These are phyloP conservation scores for Batkoa obscura DNA, from an alignment of 371 early-diverging fungal species.

Conservation along the genomic window DNA sequence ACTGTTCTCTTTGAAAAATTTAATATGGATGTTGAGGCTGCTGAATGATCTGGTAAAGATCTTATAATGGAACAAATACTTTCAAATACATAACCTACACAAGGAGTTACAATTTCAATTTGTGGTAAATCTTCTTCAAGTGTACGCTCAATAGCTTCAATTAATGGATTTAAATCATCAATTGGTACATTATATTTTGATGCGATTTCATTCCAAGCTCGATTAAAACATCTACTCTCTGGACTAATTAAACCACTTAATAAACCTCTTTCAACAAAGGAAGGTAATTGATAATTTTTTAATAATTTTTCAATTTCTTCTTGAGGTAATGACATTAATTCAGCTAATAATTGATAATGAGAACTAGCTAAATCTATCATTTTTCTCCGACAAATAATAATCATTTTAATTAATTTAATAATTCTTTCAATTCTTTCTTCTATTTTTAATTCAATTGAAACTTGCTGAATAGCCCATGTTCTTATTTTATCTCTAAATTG, in stretches of 20 bases:
- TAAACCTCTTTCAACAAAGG: slow-evolving; percentile 57
- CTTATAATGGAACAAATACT: slow-evolving; percentile 8
- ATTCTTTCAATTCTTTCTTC: slow-evolving; percentile 32
- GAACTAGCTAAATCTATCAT: slow-evolving; percentile 14
- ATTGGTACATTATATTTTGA: slow-evolving; percentile 22
- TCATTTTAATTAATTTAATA: slow-evolving; percentile 36
- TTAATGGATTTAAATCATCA: slow-evolving; percentile 33
- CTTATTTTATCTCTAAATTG: slow-evolving; percentile 49
- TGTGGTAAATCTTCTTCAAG: not conserved
- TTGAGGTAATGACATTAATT: not conserved
- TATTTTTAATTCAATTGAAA: slow-evolving; percentile 24
- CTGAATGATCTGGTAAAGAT: not conserved
- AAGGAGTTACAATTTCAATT: slow-evolving; percentile 16
- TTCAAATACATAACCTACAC: slow-evolving; percentile 28
- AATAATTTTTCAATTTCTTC: no score
- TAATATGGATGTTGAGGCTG: not conserved
- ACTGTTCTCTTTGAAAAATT: slow-evolving; percentile 54
- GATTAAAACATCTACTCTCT: slow-evolving; percentile 44
- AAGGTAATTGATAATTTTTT: slow-evolving; percentile 25
- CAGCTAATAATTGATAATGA: not conserved
- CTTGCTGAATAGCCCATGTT: slow-evolving; percentile 47
- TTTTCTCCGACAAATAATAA: slow-evolving; percentile 25
- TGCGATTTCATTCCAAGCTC: slow-evolving; percentile 47
- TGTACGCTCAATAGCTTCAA: slow-evolving; percentile 4
- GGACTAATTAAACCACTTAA: slow-evolving; percentile 58